These are phyloP conservation scores for Trametes coccinea DNA, from an alignment of 768 basidiomycete species.

Conservation along the genomic window DNA sequence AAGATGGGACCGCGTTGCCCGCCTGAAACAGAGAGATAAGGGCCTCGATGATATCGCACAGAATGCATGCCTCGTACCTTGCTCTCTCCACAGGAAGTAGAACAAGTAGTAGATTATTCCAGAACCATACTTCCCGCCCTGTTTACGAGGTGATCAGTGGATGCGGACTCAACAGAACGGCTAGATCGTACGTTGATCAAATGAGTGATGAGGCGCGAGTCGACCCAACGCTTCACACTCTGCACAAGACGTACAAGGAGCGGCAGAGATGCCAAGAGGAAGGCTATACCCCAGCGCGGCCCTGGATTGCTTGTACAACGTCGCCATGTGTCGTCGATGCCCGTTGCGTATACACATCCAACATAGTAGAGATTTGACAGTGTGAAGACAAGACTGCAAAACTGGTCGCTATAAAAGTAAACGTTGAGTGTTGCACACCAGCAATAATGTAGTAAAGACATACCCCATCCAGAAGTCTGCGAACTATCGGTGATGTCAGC, in stretches of 20 bases:
- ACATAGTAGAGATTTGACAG: slow-evolving; percentile 73
- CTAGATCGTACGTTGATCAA: slow-evolving; percentile 72
- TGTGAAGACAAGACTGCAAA: slow-evolving; percentile 77
- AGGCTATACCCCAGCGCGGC: slow-evolving; percentile 61
- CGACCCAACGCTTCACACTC: slow-evolving; percentile 82
- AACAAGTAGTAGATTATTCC: slow-evolving; percentile 66
- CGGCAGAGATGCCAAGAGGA: slow-evolving; percentile 63
- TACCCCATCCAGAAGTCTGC: slow-evolving; percentile 90
- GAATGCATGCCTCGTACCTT: slow-evolving; percentile 40
- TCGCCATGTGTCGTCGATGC: slow-evolving; percentile 43
- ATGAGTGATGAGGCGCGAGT: slow-evolving; percentile 74
- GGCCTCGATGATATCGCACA: background rate
- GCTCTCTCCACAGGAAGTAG: slow-evolving; percentile 79
- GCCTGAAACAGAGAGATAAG: slow-evolving; percentile 27
- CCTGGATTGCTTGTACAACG: slow-evolving; percentile 45
- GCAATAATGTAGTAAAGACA: slow-evolving; percentile 18
- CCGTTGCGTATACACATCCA: slow-evolving; percentile 65
- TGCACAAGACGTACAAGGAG: slow-evolving; percentile 79
- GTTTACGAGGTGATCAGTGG: background rate
- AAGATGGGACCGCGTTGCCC: slow-evolving; percentile 50
- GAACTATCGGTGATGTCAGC: slow-evolving; percentile 47
- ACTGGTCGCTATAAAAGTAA: slow-evolving; percentile 59
- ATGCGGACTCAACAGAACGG: background rate
- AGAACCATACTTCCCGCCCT: slow-evolving; percentile 84
- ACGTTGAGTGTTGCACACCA: background rate